phyloP scores from a whole-genome alignment of 73 alveolate species.

The Symbiodinium pilosum region DNA sequence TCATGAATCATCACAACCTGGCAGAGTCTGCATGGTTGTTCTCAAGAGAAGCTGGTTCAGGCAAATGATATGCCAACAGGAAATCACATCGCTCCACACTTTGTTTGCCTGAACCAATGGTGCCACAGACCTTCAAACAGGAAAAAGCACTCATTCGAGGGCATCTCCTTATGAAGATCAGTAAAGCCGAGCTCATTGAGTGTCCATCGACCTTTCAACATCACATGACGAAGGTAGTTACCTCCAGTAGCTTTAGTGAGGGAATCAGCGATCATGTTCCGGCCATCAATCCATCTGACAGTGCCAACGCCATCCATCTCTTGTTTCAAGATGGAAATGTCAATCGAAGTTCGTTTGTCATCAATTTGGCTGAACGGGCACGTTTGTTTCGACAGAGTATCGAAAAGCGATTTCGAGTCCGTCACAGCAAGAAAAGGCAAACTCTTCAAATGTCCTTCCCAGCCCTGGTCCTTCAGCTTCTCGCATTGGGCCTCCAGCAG shows the following conservation, averaged over 20 bases:
- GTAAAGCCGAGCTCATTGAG: background rate
- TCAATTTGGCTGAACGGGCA: background rate
- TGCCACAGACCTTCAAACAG: background rate
- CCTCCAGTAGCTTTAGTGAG: conserved; percentile 2
- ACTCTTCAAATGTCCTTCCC: background rate
- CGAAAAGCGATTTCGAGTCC: background rate
- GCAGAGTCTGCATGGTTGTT: no score
- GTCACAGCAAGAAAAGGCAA: background rate
- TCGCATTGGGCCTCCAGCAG: background rate
- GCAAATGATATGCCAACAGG: background rate
- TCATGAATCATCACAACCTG: no score
- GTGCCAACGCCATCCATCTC: background rate
- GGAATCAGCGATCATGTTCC: background rate
- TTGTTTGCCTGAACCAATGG: background rate
- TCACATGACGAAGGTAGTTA: background rate
- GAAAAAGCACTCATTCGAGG: background rate
- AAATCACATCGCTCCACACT: background rate
- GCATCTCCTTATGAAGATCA: background rate
- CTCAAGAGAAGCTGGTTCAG: no score
- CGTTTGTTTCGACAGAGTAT: background rate
- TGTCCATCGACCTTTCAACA: background rate
- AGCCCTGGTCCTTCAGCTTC: background rate
- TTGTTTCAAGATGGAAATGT: background rate
- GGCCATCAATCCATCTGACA: background rate
- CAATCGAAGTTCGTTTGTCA: conserved; percentile 25